Conservation (phyloP, 2,329 filamentous ascomycete species). For the Cadophora sp. region DNA sequence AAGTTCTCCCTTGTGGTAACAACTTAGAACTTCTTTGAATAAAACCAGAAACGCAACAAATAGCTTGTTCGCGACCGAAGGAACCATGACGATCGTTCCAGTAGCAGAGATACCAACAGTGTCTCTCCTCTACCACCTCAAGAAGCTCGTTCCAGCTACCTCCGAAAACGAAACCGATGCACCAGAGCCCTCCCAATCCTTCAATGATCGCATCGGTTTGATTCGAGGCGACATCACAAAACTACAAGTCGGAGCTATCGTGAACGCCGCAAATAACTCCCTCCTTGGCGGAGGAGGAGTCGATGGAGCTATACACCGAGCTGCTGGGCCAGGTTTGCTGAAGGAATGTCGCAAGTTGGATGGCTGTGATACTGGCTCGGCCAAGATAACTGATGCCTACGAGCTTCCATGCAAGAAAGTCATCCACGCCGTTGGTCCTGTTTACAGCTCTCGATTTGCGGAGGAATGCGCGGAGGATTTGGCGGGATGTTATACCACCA, state of each 20-base stretch:
- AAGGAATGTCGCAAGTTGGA: slow-evolving; percentile 74
- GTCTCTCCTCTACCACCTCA: slow-evolving; percentile 43
- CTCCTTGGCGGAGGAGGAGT: slow-evolving; percentile 91
- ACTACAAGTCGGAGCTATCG: slow-evolving; percentile 80
- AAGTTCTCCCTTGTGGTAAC: background rate
- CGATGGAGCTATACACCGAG: slow-evolving; percentile 84
- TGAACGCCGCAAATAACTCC: slow-evolving; percentile 86
- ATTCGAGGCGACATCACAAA: slow-evolving; percentile 82
- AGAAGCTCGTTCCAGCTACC: slow-evolving; percentile 41
- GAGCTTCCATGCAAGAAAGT: slow-evolving; percentile 77
- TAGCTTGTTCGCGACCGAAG: slow-evolving; percentile 35
- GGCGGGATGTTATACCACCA: slow-evolving; percentile 70
- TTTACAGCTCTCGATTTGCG: slow-evolving; percentile 62
- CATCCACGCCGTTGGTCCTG: slow-evolving; percentile 89
- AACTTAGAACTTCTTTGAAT: background rate
- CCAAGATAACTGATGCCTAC: slow-evolving; percentile 84
- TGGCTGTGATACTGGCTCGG: slow-evolving; percentile 79
- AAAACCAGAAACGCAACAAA: background rate
- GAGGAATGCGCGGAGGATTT: slow-evolving; percentile 57
- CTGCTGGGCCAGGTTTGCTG: slow-evolving; percentile 73
- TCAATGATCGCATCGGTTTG: slow-evolving; percentile 76
- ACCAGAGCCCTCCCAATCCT: slow-evolving; percentile 53
- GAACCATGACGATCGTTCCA: slow-evolving; percentile 40
- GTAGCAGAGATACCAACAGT: slow-evolving; percentile 44
- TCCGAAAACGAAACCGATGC: slow-evolving; percentile 28